These are phyloP conservation scores for Triticum monococcum DNA, from an alignment of 176 grass and related monocot genomes.

Conservation along the genomic window DNA sequence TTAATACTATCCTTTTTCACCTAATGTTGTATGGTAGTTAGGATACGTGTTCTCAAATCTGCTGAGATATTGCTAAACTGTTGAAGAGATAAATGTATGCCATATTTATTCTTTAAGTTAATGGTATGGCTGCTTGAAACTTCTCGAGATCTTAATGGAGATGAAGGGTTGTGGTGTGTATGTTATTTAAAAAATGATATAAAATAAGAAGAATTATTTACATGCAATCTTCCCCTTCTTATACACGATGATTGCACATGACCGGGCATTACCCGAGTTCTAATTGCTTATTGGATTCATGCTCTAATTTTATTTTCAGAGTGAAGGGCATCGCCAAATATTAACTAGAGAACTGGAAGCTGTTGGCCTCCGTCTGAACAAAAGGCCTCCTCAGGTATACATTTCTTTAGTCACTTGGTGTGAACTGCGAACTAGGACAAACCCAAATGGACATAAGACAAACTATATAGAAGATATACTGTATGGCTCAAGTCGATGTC, in stretches of 20 bases:
- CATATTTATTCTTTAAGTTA: neutral
- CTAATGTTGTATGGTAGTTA: neutral
- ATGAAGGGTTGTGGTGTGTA: neutral
- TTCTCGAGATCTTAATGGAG: neutral
- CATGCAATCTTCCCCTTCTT: neutral
- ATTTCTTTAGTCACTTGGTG: neutral
- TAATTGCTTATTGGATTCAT: conserved; percentile 21
- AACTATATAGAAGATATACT: neutral
- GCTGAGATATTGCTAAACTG: neutral
- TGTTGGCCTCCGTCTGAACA: conserved; percentile 94
- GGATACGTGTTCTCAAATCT: neutral
- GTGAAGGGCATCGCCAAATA: conserved; percentile 97
- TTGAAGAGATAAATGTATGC: neutral
- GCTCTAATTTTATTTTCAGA: conserved; percentile 62
- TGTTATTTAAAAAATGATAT: neutral
- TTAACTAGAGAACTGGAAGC: conserved; percentile 94
- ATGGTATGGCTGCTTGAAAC: neutral
- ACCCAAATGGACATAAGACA: neutral
- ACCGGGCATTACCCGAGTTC: conserved; percentile 1
- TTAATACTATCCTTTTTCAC: neutral
- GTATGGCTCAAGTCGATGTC: neutral
- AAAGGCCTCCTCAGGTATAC: conserved; percentile 89
- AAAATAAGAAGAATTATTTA: neutral
- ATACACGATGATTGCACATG: conserved; percentile 5
- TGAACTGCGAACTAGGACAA: neutral